Conservation (phyloP, 2,329 filamentous ascomycete genomes). For the Metarhizium sp. region DNA sequence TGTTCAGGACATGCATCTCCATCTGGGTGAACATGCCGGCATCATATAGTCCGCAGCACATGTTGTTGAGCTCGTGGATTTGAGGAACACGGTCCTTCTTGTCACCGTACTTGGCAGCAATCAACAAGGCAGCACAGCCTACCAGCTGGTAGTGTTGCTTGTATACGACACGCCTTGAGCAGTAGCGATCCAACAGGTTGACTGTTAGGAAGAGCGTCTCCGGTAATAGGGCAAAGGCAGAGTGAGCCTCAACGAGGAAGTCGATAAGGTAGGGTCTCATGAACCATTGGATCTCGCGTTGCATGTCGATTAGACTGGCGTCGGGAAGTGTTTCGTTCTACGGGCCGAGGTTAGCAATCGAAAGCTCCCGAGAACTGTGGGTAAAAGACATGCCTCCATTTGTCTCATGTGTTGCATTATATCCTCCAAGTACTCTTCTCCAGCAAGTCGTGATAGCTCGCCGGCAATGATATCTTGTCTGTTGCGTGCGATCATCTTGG, state of each 20-base stretch:
- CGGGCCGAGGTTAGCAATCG: conserved; percentile 15
- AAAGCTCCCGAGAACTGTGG: too few species aligned
- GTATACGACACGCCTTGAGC: conserved; percentile 94
- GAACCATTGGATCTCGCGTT: conserved; percentile 99
- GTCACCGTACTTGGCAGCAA: conserved; percentile 97
- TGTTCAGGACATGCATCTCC: conserved; percentile 99
- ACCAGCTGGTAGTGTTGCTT: conserved; percentile 99
- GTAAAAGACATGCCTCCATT: conserved; percentile 63
- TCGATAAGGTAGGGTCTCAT: conserved; percentile 98
- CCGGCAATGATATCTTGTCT: conserved; percentile 82
- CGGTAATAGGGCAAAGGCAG: conserved; percentile 85
- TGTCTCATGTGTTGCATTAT: conserved; percentile 88
- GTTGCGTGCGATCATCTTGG: conserved; percentile 69
- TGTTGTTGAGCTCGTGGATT: conserved; percentile 93
- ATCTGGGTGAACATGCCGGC: conserved; percentile 99
- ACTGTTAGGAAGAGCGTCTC: conserved; percentile 94
- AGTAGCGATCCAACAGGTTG: conserved; percentile 95
- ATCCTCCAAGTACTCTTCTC: conserved; percentile 89
- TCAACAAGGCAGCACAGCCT: conserved; percentile 88
- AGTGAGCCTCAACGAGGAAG: conserved; percentile 94
- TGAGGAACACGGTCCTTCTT: conserved; percentile 98
- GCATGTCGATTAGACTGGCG: conserved; percentile 96
- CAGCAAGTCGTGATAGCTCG: conserved; percentile 75
- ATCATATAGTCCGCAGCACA: conserved; percentile 98
- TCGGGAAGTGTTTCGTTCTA: conserved; percentile 82